These are phyloP conservation scores for Fistulinella staudtii DNA, from an alignment of 1,284 basidiomycete species.

Conservation along the genomic window DNA sequence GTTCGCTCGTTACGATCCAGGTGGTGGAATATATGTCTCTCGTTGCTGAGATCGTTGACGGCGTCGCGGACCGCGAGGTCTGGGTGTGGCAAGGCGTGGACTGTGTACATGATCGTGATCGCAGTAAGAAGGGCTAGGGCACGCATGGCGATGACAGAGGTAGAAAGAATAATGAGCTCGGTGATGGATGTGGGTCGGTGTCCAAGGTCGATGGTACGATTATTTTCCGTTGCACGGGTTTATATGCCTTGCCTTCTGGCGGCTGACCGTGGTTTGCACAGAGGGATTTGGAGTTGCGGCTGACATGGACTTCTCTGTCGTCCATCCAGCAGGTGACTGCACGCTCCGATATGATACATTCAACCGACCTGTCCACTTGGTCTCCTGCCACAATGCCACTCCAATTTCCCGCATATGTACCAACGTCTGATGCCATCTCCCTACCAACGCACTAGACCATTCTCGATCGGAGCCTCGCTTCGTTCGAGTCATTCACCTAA, in stretches of 20 bases:
- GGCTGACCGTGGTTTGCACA: constrained; percentile 18
- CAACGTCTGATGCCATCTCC: too few relatives aligned
- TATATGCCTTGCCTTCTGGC: constrained; percentile 17
- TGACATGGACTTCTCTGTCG: too few relatives aligned
- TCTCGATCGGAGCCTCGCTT: too few relatives aligned
- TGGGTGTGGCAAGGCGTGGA: constrained; percentile 22
- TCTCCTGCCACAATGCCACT: too few relatives aligned
- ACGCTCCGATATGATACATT: too few relatives aligned
- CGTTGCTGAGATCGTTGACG: constrained; percentile 19
- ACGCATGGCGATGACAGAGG: constrained; percentile 20
- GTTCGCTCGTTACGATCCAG: constrained; percentile 31
- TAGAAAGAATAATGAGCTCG: constrained; percentile 5
- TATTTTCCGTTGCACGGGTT: constrained; percentile 6
- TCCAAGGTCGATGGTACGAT: neutral
- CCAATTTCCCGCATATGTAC: too few relatives aligned
- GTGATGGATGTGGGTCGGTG: neutral
- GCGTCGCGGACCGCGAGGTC: constrained; percentile 19
- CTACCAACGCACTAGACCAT: too few relatives aligned
- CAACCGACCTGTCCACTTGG: too few relatives aligned
- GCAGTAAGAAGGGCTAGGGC: constrained; percentile 22
- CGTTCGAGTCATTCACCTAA: too few relatives aligned
- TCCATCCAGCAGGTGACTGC: too few relatives aligned
- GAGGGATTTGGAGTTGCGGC: too few relatives aligned
- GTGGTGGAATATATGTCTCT: constrained; percentile 29
- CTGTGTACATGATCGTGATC: constrained; percentile 20